phyloP scores from a whole-genome alignment of 441 rosid species.

The Gossypium gossypioides region DNA sequence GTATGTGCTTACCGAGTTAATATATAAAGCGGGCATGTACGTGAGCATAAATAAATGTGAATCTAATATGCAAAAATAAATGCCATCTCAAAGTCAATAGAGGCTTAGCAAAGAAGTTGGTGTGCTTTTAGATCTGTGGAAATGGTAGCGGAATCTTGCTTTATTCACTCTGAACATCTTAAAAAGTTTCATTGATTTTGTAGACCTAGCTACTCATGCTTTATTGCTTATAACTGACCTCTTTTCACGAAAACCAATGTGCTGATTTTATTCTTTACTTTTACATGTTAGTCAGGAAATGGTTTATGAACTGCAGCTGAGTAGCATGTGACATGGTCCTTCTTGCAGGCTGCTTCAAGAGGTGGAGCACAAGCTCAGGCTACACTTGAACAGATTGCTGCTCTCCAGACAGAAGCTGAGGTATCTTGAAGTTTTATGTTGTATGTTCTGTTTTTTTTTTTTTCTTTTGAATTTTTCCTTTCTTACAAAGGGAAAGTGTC shows the following conservation, averaged over 20 bases:
- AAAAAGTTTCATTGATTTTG: not conserved
- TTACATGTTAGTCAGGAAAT: slow-evolving; percentile 4
- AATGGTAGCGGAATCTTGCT: not conserved
- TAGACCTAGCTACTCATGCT: not conserved
- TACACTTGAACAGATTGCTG: slow-evolving; percentile 39
- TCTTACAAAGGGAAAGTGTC: slow-evolving; percentile 1
- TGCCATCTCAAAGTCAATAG: not conserved
- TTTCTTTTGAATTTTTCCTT: not conserved
- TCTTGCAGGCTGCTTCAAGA: slow-evolving; percentile 60
- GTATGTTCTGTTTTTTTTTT: slow-evolving; percentile 12
- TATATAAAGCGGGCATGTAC: not conserved
- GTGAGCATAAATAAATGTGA: not conserved
- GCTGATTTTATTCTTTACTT: slow-evolving; percentile 9
- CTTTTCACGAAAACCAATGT: not conserved
- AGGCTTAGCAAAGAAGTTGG: not conserved
- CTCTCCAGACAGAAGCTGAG: slow-evolving; percentile 69
- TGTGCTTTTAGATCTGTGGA: not conserved
- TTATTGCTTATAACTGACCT: not conserved
- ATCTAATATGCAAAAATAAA: not conserved
- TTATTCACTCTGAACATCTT: not conserved
- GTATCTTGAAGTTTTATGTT: slow-evolving; percentile 31
- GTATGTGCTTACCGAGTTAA: not conserved
- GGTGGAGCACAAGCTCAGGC: slow-evolving; percentile 45
- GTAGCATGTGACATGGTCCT: slow-evolving; percentile 3
- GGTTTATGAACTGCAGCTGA: slow-evolving; percentile 2